Base-by-base conservation (phyloP, 768 basidiomycete species). In the Exidia glandulosa region DNA sequence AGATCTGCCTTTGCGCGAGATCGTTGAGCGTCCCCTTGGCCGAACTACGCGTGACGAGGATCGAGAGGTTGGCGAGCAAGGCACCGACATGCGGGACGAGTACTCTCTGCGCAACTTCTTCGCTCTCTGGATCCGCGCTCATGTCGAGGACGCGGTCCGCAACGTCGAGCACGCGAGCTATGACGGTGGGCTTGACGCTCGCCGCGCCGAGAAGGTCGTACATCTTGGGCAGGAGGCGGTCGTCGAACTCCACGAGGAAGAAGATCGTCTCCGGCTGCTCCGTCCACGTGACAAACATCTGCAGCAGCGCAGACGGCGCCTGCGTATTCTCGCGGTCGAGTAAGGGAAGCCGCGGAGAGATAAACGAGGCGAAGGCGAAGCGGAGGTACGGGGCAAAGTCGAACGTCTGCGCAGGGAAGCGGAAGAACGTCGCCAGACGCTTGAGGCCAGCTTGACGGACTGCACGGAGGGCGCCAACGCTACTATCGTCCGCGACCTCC, bases 241-340 rank as follows among this genome's bases (percentile, higher is more conserved):
- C 64, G 66, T 97, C 88, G 67, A 84, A 87, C 27, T 81, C 75
- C 50, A 86, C 84, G 30, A 98, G 76, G 69, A 83, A 85, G 9
- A 69, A 68, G n/a, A 80, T 76, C 61, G 84, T 80, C 13, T 83
- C 76, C 2, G 74, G 75, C 19, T 80, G 76, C 16, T 76, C 69
- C 0, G 90, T 82, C 88, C 94, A 94, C 5, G 80, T 74, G 60
- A 84, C 79, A 72, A 96, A 88, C 25, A 97, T 76, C 37, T 96
- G 93, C 47, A 99, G 74, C 19, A 95, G 76, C 0, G 90, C 85
- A 0, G 94, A 95, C 0, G 95, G 94, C 0, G 90, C 80, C 70
- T 97, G 95, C 0, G 88, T 90, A 66, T 94, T 98, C 71, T 98
- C 96, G 47, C 73, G 77, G 61, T 88, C 85, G 29, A 98, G 76